Percentiles rank a stretch among this genome's conserved stretches.
Evolutionary conservation across 2,329 filamentous ascomycete species (phyloP).

Genomic region (Ramularia endophylla): DNA sequence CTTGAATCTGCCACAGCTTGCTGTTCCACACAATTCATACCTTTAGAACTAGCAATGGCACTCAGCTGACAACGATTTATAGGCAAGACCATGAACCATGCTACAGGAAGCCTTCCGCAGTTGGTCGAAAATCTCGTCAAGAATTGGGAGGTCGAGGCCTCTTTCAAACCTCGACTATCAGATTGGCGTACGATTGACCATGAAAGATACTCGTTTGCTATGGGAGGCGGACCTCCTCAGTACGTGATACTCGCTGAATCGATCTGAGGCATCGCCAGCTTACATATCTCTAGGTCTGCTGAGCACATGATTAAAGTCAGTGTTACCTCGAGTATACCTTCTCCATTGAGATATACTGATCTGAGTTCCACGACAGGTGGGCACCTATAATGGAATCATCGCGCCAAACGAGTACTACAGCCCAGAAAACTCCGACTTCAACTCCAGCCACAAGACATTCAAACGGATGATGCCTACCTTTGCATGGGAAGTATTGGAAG

Average conservation of each 20-base stretch:
- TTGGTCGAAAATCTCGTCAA: constrained; percentile 66
- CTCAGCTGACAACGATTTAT: constrained; percentile 11
- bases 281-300: constrained; percentile 32
- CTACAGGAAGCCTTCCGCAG: constrained; percentile 50
- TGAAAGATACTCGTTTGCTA: constrained; percentile 55
- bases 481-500: constrained; percentile 64
- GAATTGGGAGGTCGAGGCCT: constrained; percentile 68
- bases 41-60: too few species aligned
- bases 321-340: neutral
- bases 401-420: constrained; percentile 59
- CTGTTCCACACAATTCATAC: too few species aligned
- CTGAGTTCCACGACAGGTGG: constrained; percentile 35
- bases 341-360: neutral
- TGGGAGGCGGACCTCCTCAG: constrained; percentile 55
- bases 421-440: constrained; percentile 56
- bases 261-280: constrained; percentile 2
- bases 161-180: constrained; percentile 55
- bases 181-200: constrained; percentile 63
- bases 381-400: constrained; percentile 65
- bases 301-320: constrained; percentile 55
- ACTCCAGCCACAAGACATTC: constrained; percentile 62
- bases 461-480: constrained; percentile 69
- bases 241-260: constrained; percentile 4
- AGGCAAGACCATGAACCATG: constrained; percentile 55
- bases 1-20: too few species aligned